These are phyloP conservation scores for Samsoniella hepiali DNA, from an alignment of 2,329 filamentous ascomycete species.

Conservation along the genomic window DNA sequence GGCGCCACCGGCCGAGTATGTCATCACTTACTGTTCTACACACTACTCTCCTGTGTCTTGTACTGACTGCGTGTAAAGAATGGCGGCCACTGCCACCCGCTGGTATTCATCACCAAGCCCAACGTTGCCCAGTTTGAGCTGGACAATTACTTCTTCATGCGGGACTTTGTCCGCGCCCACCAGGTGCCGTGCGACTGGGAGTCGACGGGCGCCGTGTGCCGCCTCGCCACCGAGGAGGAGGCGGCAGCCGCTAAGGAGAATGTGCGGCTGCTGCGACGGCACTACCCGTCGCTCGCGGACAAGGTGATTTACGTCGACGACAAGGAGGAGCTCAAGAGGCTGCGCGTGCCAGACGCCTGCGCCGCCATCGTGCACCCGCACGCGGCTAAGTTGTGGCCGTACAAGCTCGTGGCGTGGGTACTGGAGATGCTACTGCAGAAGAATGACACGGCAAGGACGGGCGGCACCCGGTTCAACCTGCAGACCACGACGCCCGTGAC, in stretches of 20 bases:
- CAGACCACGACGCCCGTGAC: slow-evolving; percentile 70
- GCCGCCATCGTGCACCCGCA: slow-evolving; percentile 63
- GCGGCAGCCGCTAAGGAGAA: slow-evolving; percentile 50
- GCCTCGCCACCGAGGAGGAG: slow-evolving; percentile 54
- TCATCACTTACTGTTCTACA: slow-evolving; percentile 19
- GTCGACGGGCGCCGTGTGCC: slow-evolving; percentile 59
- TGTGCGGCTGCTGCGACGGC: slow-evolving; percentile 47
- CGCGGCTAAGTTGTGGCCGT: slow-evolving; percentile 75
- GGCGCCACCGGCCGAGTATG: slow-evolving; percentile 77
- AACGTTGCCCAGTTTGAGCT: slow-evolving; percentile 70
- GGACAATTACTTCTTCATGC: slow-evolving; percentile 60
- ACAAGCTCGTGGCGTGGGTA: slow-evolving; percentile 74
- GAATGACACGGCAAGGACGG: slow-evolving; percentile 30
- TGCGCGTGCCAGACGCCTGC: slow-evolving; percentile 54
- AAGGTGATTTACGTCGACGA: slow-evolving; percentile 41
- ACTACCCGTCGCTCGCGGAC: slow-evolving; percentile 55
- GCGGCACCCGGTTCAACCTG: slow-evolving; percentile 55
- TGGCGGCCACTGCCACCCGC: slow-evolving; percentile 72
- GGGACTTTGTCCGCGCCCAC: slow-evolving; percentile 53
- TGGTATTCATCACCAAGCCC: slow-evolving; percentile 58
- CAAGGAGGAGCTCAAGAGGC: slow-evolving; percentile 41
- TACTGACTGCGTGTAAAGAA: slow-evolving; percentile 43
- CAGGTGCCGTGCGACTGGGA: slow-evolving; percentile 69
- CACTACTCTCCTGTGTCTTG: background rate
- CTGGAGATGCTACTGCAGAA: slow-evolving; percentile 54